These are phyloP conservation scores for Volutella citrinella DNA, from an alignment of 2,329 filamentous ascomycete genomes.

Conservation along the genomic window DNA sequence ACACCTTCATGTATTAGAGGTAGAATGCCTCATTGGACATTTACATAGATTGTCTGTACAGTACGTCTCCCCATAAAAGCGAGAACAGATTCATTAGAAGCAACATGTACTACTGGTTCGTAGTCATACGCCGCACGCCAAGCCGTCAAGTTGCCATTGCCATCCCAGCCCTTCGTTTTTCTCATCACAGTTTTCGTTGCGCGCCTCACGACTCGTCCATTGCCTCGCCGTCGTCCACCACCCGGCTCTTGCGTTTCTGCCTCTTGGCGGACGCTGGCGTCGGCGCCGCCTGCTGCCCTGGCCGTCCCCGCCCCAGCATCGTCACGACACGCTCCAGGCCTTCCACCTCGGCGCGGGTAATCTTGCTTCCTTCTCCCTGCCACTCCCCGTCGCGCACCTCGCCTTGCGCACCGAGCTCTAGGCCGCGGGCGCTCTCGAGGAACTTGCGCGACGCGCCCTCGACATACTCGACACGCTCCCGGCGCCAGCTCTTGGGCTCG, in stretches of 20 bases:
- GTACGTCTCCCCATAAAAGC: conserved; percentile 13
- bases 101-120: conserved; percentile 1
- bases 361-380: conserved; percentile 51
- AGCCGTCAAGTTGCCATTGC: conserved; percentile 9
- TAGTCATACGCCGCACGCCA: conserved; percentile 15
- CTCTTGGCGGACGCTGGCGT: too few relatives aligned
- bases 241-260: too few relatives aligned
- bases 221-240: conserved; percentile 19
- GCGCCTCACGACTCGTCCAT: conserved; percentile 33
- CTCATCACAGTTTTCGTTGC: too few relatives aligned
- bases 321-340: conserved; percentile 51
- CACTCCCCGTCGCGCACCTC: conserved; percentile 64
- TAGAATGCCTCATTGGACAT: conserved; percentile 18
- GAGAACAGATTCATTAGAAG: conserved; percentile 4
- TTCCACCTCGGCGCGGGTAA: conserved; percentile 54
- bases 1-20: conserved; percentile 21
- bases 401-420: conserved; percentile 61
- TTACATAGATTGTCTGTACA: too few relatives aligned
- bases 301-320: conserved; percentile 34
- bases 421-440: conserved; percentile 65
- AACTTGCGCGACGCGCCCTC: conserved; percentile 76
- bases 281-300: background rate
- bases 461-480: conserved; percentile 77
- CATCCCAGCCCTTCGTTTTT: too few relatives aligned
- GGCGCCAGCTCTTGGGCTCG: conserved; percentile 56